Conservation (phyloP, 352 stramenopile species). For the Pythium grandisporangium region DNA sequence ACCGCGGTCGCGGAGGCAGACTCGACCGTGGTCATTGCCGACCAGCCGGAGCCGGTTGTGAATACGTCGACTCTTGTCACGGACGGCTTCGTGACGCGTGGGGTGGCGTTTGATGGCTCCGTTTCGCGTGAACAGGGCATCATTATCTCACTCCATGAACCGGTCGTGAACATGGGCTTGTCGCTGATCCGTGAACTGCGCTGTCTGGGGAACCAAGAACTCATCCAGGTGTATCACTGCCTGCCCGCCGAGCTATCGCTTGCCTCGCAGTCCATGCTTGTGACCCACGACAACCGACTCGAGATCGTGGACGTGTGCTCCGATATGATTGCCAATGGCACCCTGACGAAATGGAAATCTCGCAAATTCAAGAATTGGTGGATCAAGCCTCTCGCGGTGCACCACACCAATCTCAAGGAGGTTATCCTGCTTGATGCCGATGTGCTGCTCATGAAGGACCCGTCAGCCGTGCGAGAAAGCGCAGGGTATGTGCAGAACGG, state of each 20-base stretch:
- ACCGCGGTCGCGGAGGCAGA: too few relatives aligned
- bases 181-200: conserved; percentile 24
- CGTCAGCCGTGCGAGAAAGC: conserved; percentile 23
- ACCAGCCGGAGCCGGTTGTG: too few relatives aligned
- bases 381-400: conserved; percentile 52
- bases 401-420: conserved; percentile 35
- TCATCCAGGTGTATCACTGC: conserved; percentile 18
- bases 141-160: conserved; percentile 22
- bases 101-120: not conserved
- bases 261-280: conserved; percentile 6
- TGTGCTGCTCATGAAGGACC: conserved; percentile 33
- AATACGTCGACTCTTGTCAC: too few relatives aligned
- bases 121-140: conserved; percentile 7
- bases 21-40: too few relatives aligned
- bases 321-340: conserved; percentile 14
- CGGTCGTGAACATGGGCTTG: conserved; percentile 15
- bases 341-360: conserved; percentile 19
- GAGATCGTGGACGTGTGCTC: conserved; percentile 44
- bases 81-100: not conserved
- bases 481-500: conserved; percentile 30
- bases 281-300: conserved; percentile 11
- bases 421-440: conserved; percentile 43
- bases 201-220: conserved; percentile 15
- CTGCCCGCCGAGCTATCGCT: conserved; percentile 7
- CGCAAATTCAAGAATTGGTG: conserved; percentile 46